Percentiles rank a stretch among this genome's conserved stretches.
Evolutionary conservation across 2,329 filamentous ascomycete genomes (phyloP).

Genomic region (Claviceps capensis): DNA sequence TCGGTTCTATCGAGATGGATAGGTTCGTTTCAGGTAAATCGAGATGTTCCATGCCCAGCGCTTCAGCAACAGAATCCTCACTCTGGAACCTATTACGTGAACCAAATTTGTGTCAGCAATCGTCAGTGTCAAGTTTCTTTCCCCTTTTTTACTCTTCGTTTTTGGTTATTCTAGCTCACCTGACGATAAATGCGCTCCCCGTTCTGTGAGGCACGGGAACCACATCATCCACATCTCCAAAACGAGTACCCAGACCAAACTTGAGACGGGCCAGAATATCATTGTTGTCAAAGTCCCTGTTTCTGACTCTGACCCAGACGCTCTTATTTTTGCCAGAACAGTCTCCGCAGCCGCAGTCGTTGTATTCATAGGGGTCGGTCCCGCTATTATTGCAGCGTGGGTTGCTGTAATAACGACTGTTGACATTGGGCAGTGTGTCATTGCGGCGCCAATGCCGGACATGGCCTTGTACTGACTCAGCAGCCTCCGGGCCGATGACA

Average conservation of each 20-base stretch:
- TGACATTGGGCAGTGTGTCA: not conserved
- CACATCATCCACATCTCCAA: conserved; percentile 19
- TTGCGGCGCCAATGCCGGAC: not conserved
- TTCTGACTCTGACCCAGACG: conserved; percentile 14
- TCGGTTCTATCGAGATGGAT: conserved; percentile 14
- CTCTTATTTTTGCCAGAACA: conserved; percentile 19
- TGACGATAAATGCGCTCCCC: conserved; percentile 14
- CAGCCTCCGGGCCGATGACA: not conserved
- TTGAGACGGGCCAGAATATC: conserved; percentile 18
- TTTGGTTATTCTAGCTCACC: conserved; percentile 11
- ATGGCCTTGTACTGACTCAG: not conserved
- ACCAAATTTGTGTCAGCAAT: too few relatives aligned
- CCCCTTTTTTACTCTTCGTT: not conserved
- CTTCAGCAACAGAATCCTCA: conserved; percentile 14
- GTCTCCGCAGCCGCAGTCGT: conserved; percentile 15
- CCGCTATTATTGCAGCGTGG: conserved; percentile 10
- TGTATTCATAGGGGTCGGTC: conserved; percentile 11
- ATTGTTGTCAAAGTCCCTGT: conserved; percentile 1
- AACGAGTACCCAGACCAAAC: conserved; percentile 14
- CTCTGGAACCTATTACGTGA: conserved; percentile 12
- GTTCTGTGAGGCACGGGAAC: conserved; percentile 3
- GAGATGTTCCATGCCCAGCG: conserved; percentile 12
- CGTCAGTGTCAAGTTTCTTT: too few relatives aligned
- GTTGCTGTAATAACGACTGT: not conserved
- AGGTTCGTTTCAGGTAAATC: conserved; percentile 15